Base-by-base conservation (phyloP, 164 flowering plant species). In the Magnolia changhungtana region DNA sequence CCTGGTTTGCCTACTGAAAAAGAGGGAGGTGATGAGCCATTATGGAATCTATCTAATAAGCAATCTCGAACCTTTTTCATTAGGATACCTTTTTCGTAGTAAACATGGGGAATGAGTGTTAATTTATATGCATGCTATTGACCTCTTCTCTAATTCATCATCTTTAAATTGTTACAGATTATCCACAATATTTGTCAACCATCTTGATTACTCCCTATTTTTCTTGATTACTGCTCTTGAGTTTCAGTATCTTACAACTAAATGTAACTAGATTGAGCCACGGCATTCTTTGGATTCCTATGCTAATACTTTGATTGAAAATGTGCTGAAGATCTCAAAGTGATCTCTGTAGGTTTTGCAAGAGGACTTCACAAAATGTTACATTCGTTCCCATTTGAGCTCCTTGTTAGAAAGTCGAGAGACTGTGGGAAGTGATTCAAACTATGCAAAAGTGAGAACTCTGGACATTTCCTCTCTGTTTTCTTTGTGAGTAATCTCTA, bases 301-400 rank as follows among this genome's bases (percentile, higher is more conserved):
- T 63, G 3, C 67, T 70, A 20, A 61, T 8, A 55, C 31, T 20
- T 20, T 72, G 2, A 7, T 69, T 19, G 66, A 55, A 73, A 21
- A 24, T 65, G 20, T 50, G 49, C 31, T 51, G 8, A 59, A 58
- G 7, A 50, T 64, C 23, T 58, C 45, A 68, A 37, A 29, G 14
- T 70, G 74, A 16, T 4, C 29, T 19, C 3, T 86, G 86, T 80
- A 96, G 98, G 94, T 96, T 82, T 74, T 96, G 84, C 84, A 86
- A 81, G 98, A 96, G 81, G 98, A 96, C 82, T 89, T 96, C 81
- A 88, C 92, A 78, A 90, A 87, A 80, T 94, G 97, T 75, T 87
- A 90, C 76, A 82, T 94, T 69, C 88, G 81, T 76, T 83, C 92
- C 63, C 96, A 90, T 82, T 76, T 93, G 83, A 52, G 69, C 8